These are phyloP conservation scores for Jackrogersella minutella DNA, from an alignment of 495 filamentous ascomycete species.

Conservation along the genomic window DNA sequence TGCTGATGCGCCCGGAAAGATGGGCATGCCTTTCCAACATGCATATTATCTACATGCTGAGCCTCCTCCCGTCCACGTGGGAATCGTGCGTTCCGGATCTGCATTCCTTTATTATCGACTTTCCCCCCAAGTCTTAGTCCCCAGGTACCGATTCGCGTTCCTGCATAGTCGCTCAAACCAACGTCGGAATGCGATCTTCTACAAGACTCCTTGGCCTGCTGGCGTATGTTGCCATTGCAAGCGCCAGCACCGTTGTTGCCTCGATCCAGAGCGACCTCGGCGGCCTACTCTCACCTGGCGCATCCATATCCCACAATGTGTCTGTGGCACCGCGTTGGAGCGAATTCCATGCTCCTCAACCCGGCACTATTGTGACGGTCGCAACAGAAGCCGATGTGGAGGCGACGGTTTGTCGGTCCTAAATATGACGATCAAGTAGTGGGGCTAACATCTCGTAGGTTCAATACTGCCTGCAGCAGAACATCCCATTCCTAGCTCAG, in stretches of 20 bases:
- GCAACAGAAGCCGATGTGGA: slow-evolving; percentile 10
- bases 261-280: slow-evolving; percentile 6
- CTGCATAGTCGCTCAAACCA: slow-evolving; percentile 3
- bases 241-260: background rate
- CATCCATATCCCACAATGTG: slow-evolving; percentile 6
- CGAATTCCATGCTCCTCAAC: slow-evolving; percentile 14
- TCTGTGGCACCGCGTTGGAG: slow-evolving; percentile 13
- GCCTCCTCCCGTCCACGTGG: slow-evolving; percentile 1
- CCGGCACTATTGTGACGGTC: slow-evolving; percentile 13
- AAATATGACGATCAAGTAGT: background rate
- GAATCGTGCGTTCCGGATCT: slow-evolving; percentile 1
- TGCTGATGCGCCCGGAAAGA: background rate
- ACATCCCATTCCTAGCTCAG: slow-evolving; percentile 17
- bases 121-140: background rate
- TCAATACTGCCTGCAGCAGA: slow-evolving; percentile 1
- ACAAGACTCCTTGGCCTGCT: slow-evolving; percentile 6
- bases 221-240: background rate
- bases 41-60: background rate
- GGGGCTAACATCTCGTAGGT: slow-evolving; percentile 1
- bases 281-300: background rate
- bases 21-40: background rate
- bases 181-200: slow-evolving; percentile 8
- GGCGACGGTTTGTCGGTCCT: background rate
- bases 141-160: background rate
- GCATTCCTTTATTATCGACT: background rate